A percentile compares a stretch with the other conserved stretches of the same genome.
These are phyloP conservation scores for Pleodorina starrii DNA, from an alignment of 139 green algal genomes.

Conservation along the genomic window DNA sequence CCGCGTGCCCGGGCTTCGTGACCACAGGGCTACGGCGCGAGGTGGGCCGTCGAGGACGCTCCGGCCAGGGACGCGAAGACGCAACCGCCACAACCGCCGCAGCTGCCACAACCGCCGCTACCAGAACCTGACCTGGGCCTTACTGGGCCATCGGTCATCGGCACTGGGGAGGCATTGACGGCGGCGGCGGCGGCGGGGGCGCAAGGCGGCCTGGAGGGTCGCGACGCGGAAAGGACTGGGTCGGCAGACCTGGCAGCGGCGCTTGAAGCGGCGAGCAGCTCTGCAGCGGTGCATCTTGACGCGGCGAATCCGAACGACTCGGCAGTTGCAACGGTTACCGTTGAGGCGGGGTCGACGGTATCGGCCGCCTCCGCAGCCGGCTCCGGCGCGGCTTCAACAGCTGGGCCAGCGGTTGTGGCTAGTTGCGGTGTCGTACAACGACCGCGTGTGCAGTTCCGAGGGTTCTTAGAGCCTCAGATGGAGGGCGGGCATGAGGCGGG, in stretches of 20 bases:
- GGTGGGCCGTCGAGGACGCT: conserved; percentile 6
- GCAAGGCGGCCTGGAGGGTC: background rate
- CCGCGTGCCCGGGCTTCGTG: background rate
- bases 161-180: background rate
- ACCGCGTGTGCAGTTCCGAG: conserved; percentile 4
- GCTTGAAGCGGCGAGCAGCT: too few relatives aligned
- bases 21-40: conserved; percentile 27
- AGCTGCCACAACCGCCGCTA: background rate
- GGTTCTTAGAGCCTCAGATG: conserved; percentile 41
- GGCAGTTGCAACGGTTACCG: background rate
- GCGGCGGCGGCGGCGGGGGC: background rate
- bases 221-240: too few relatives aligned
- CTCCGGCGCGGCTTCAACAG: background rate
- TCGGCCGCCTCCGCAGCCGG: background rate
- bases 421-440: background rate
- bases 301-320: too few relatives aligned
- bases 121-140: background rate
- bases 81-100: background rate
- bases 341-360: background rate
- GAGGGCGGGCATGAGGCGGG: conserved; percentile 23
- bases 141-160: background rate
- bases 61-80: background rate
- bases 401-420: background rate
- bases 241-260: too few relatives aligned
- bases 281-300: too few relatives aligned